Evolutionary conservation across 768 basidiomycete genomes (phyloP).

Genomic region (Rickenella mellea): DNA sequence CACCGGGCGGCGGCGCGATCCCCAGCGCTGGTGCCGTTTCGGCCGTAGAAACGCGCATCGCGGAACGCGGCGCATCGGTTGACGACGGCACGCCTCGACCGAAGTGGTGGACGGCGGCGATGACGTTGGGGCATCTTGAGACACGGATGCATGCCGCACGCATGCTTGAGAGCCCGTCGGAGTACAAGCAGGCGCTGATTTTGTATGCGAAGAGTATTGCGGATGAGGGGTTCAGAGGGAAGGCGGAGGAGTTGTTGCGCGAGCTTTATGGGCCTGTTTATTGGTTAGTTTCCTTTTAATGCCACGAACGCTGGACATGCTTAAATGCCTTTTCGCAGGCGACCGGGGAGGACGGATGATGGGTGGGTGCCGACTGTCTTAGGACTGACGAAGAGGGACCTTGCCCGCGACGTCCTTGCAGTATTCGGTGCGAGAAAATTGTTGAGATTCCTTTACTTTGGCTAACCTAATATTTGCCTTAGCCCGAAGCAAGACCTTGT

Average conservation of each 20-base stretch:
- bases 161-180: constrained; percentile 69
- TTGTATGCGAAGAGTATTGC: constrained; percentile 79
- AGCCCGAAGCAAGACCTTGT: constrained; percentile 71
- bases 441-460: not conserved
- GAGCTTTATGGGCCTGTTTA: constrained; percentile 88
- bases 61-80: constrained; percentile 17
- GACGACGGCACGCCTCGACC: constrained; percentile 36
- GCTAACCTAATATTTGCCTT: constrained; percentile 4
- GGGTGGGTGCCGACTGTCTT: constrained; percentile 60
- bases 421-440: constrained; percentile 57
- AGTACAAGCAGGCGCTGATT: constrained; percentile 71
- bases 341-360: constrained; percentile 52
- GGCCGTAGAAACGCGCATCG: constrained; percentile 30
- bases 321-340: constrained; percentile 31
- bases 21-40: constrained; percentile 37
- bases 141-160: constrained; percentile 65
- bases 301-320: too few relatives aligned
- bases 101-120: constrained; percentile 72
- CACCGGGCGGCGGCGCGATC: constrained; percentile 16
- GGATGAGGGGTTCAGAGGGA: constrained; percentile 80
- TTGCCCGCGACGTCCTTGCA: constrained; percentile 70
- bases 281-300: constrained; percentile 50
- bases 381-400: constrained; percentile 71
- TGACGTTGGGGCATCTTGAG: constrained; percentile 87
- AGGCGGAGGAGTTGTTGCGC: constrained; percentile 85